Evolutionary conservation across 768 basidiomycete species (phyloP).

Genomic region (Ephemerocybe angulata): DNA sequence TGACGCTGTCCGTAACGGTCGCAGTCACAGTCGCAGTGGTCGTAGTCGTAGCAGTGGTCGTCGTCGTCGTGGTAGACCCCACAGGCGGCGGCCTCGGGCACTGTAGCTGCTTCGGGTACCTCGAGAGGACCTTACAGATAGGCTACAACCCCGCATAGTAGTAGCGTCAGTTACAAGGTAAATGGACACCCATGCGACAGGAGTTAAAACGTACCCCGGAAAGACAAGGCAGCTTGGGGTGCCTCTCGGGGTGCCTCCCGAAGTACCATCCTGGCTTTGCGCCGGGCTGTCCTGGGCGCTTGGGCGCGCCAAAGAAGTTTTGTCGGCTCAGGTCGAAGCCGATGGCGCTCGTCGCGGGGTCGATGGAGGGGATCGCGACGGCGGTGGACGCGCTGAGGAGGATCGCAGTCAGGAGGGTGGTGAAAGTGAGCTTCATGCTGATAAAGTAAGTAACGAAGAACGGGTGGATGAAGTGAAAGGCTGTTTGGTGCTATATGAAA

Average conservation of each 20-base stretch:
- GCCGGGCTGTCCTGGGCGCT: constrained; percentile 32
- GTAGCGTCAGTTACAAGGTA: not conserved
- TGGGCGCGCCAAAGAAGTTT: constrained; percentile 33
- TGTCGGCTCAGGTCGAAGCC: constrained; percentile 19
- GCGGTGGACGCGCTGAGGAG: not conserved
- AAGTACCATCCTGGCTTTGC: constrained; percentile 42
- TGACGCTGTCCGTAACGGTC: constrained; percentile 5
- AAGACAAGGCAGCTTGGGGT: constrained; percentile 29
- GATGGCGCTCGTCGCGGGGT: not conserved
- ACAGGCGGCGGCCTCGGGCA: constrained; percentile 28
- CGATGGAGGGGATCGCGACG: not conserved
- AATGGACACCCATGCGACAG: no score
- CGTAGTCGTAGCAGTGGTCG: constrained; percentile 14
- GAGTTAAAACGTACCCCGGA: constrained; percentile 22
- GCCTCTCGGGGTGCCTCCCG: constrained; percentile 27
- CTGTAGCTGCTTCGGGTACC: constrained; percentile 36
- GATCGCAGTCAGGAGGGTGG: not conserved
- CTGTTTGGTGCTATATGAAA: no score
- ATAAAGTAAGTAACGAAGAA: not conserved
- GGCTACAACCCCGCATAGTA: constrained; percentile 21
- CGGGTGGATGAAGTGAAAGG: not conserved
- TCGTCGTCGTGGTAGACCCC: constrained; percentile 15
- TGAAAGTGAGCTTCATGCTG: not conserved
- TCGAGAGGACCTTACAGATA: constrained; percentile 35
- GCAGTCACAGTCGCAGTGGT: constrained; percentile 3